These are phyloP conservation scores for Candida sakaeoensis DNA, from an alignment of 805 yeast genomes.

Conservation along the genomic window DNA sequence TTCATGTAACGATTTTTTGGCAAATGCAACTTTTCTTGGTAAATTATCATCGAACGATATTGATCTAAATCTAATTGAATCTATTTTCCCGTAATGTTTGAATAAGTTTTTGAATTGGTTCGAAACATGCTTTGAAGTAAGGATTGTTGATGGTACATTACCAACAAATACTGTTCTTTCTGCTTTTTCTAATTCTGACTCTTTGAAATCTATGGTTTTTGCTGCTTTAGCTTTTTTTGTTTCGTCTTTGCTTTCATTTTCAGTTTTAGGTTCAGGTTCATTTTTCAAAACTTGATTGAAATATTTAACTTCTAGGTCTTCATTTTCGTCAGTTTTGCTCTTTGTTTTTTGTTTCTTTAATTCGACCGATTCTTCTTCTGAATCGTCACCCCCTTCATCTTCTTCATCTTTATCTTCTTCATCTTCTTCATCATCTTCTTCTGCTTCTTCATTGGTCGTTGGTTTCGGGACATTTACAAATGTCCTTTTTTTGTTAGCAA, in stretches of 20 bases:
- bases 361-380: constrained; percentile 11
- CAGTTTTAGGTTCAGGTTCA: constrained; percentile 19
- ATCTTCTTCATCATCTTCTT: constrained; percentile 15
- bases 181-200: constrained; percentile 75
- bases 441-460: constrained; percentile 20
- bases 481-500: constrained; percentile 18
- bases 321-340: constrained; percentile 32
- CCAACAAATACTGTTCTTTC: constrained; percentile 86
- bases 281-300: constrained; percentile 46
- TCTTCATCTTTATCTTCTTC: constrained; percentile 15
- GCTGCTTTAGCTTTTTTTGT: constrained; percentile 28
- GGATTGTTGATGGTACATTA: constrained; percentile 64
- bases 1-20: constrained; percentile 71
- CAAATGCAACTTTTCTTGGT: constrained; percentile 90
- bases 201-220: constrained; percentile 55
- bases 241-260: constrained; percentile 12
- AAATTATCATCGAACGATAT: constrained; percentile 82
- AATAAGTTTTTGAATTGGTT: constrained; percentile 68
- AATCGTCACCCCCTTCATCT: constrained; percentile 16
- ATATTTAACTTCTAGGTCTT: constrained; percentile 54
- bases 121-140: constrained; percentile 57
- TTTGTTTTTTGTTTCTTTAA: constrained; percentile 19
- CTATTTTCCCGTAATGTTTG: constrained; percentile 48
- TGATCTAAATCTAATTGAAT: constrained; percentile 86
- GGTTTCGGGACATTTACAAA: constrained; percentile 15